A percentile compares a stretch with the other conserved stretches of the same genome.
Evolutionary conservation across 495 filamentous ascomycete genomes (phyloP).

Genomic region (Talaromyces thailandensis): DNA sequence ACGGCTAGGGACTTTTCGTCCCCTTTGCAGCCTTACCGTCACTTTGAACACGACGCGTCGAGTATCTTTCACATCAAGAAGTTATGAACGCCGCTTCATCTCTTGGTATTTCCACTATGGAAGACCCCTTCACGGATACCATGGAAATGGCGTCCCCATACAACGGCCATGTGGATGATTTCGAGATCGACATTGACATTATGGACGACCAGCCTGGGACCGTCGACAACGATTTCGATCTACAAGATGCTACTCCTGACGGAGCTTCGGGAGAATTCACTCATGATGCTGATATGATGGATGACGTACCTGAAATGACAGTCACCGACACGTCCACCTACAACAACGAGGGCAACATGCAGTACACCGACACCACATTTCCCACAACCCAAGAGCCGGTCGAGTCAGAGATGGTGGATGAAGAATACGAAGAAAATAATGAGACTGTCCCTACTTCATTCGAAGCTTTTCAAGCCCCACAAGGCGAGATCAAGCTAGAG

Average conservation of each 20-base stretch:
- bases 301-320: conserved; percentile 33
- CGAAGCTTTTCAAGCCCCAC: conserved; percentile 9
- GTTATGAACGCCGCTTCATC: conserved; percentile 32
- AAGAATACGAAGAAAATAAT: conserved; percentile 28
- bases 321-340: conserved; percentile 30
- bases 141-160: conserved; percentile 50
- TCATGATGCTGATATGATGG: conserved; percentile 42
- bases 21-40: background rate
- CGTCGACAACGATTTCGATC: conserved; percentile 54
- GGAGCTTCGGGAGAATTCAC: conserved; percentile 17
- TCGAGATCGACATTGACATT: conserved; percentile 69
- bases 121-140: conserved; percentile 33
- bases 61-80: too few relatives aligned
- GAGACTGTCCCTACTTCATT: conserved; percentile 22
- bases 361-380: conserved; percentile 27
- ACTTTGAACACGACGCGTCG: background rate
- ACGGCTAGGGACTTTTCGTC: background rate
- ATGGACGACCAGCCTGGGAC: conserved; percentile 41
- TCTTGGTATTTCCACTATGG: conserved; percentile 28
- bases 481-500: background rate
- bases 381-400: conserved; percentile 23
- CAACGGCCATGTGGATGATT: conserved; percentile 49
- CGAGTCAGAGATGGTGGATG: conserved; percentile 36
- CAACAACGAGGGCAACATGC: conserved; percentile 16
- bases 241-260: conserved; percentile 38